Conservation (phyloP, 768 basidiomycete species). For the Russula vinacea region DNA sequence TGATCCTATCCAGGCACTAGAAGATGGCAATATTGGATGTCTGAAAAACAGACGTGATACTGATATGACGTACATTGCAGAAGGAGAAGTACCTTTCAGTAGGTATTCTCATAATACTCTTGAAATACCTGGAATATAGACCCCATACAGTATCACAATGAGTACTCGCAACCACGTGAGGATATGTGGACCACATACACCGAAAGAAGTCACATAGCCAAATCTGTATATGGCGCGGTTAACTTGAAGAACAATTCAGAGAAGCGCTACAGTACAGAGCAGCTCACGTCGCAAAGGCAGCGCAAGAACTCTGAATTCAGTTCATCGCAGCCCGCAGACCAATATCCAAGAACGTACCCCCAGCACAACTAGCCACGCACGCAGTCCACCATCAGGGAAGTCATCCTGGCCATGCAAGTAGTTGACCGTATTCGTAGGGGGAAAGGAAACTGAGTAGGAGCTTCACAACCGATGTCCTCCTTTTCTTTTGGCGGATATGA, state of each 20-base stretch:
- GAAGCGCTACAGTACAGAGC: background rate
- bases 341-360: slow-evolving; percentile 36
- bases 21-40: background rate
- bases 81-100: slow-evolving; percentile 51
- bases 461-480: background rate
- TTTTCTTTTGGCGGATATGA: background rate
- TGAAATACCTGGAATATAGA: slow-evolving; percentile 56
- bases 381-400: slow-evolving; percentile 45
- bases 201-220: slow-evolving; percentile 74
- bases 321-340: background rate
- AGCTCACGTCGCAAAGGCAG: slow-evolving; percentile 46
- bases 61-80: slow-evolving; percentile 50
- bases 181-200: slow-evolving; percentile 44
- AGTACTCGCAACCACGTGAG: background rate
- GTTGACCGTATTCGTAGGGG: background rate
- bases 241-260: slow-evolving; percentile 4
- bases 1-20: slow-evolving; percentile 78
- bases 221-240: slow-evolving; percentile 39
- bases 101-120: slow-evolving; percentile 61
- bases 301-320: slow-evolving; percentile 32
- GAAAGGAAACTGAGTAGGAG: no score
- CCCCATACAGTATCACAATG: background rate
- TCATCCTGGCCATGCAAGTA: slow-evolving; percentile 23
- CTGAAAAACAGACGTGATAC: background rate
- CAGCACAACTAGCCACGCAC: slow-evolving; percentile 45